phyloP scores from a whole-genome alignment of 305 asterid species.

The Fraxinus sp. region DNA sequence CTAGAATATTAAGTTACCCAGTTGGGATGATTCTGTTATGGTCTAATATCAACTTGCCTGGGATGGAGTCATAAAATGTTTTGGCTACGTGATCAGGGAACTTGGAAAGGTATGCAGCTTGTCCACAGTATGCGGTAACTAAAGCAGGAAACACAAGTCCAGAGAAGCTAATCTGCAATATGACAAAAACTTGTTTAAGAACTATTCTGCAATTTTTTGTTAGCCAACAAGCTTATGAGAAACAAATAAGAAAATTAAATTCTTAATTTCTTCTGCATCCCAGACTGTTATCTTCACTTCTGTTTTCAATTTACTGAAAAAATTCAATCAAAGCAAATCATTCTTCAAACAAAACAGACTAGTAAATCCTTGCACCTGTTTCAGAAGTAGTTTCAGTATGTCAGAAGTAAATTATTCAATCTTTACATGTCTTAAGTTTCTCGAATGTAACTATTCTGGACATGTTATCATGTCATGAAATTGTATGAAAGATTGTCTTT shows the following conservation, averaged over 20 bases:
- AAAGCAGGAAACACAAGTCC: conserved; percentile 62
- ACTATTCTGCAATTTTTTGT: not conserved
- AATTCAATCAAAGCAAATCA: too few relatives aligned
- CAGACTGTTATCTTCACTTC: too few relatives aligned
- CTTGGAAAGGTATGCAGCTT: conserved; percentile 69
- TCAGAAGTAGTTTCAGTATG: too few relatives aligned
- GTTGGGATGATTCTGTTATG: not conserved
- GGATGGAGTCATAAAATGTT: conserved; percentile 59
- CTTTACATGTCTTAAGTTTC: too few relatives aligned
- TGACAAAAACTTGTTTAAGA: not conserved
- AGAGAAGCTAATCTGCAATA: conserved; percentile 62
- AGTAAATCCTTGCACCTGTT: too few relatives aligned
- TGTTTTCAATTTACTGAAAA: too few relatives aligned
- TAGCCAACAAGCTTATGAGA: too few relatives aligned
- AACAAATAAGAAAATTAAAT: too few relatives aligned
- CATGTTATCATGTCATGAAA: not conserved
- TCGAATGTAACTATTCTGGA: too few relatives aligned
- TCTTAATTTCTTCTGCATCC: too few relatives aligned
- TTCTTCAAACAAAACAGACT: too few relatives aligned
- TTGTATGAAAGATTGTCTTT: not conserved
- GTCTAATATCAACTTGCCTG: conserved; percentile 36
- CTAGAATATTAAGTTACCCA: not conserved
- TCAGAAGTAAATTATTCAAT: too few relatives aligned
- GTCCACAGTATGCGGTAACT: conserved; percentile 53
- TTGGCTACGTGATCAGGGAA: conserved; percentile 36